Evolutionary conservation across 2,329 filamentous ascomycete species (phyloP).

Genomic region (Fusarium brachygibbosum): DNA sequence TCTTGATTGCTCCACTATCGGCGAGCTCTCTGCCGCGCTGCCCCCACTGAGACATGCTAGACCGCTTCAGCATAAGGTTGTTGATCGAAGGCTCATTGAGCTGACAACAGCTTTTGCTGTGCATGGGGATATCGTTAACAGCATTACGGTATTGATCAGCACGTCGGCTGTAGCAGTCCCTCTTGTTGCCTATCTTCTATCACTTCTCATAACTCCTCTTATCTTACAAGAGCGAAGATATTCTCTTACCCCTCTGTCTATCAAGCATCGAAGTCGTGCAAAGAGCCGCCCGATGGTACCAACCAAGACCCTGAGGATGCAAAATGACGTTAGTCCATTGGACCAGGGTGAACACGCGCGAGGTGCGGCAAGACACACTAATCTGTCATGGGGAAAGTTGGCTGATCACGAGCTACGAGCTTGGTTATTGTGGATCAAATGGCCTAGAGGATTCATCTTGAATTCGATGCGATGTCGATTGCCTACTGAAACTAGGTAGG

Average conservation of each 20-base stretch:
- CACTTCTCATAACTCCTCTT: not conserved
- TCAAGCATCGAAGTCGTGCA: conserved; percentile 29
- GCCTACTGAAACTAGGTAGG: not conserved
- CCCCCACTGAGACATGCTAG: conserved; percentile 33
- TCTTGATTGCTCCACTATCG: conserved; percentile 4
- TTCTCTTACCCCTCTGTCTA: conserved; percentile 17
- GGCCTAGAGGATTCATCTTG: conserved; percentile 19
- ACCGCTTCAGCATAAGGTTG: conserved; percentile 27
- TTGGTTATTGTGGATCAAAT: conserved; percentile 40
- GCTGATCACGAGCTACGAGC: conserved; percentile 46
- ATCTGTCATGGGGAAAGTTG: conserved; percentile 29
- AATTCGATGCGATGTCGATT: conserved; percentile 19
- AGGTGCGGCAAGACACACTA: conserved; percentile 42
- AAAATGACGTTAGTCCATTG: conserved; percentile 46
- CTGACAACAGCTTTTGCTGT: conserved; percentile 11
- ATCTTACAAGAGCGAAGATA: not conserved
- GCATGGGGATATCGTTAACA: conserved; percentile 5
- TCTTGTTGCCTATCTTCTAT: not conserved
- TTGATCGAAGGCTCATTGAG: conserved; percentile 26
- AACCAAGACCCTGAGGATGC: conserved; percentile 37
- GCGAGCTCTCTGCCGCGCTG: conserved; percentile 10
- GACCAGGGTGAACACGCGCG: conserved; percentile 42
- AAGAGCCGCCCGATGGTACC: conserved; percentile 32
- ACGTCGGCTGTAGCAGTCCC: conserved; percentile 6
- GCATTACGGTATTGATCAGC: conserved; percentile 12